A percentile compares a stretch with the other conserved stretches of the same genome.
Conservation (phyloP, 208 protist genomes). For the Acanthamoeba quina region DNA sequence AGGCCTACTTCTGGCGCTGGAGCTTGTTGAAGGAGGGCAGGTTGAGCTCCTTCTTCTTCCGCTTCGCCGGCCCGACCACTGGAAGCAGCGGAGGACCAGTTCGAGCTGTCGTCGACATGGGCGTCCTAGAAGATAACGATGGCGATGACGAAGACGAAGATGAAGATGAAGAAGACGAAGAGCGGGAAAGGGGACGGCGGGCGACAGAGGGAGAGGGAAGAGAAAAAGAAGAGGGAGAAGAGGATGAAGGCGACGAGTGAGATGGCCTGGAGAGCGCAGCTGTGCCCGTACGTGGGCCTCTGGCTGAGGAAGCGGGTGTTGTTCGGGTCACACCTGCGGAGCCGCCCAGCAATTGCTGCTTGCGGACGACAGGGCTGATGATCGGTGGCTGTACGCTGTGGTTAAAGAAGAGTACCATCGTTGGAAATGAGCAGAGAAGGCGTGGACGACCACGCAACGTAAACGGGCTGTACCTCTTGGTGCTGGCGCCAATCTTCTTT, state of each 20-base stretch:
- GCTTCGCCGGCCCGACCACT: neutral
- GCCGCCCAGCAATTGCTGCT: neutral
- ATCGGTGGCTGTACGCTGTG: neutral
- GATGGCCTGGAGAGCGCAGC: neutral
- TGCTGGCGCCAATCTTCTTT: conserved; percentile 41
- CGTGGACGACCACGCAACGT: neutral
- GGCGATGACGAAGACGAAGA: neutral
- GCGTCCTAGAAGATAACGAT: neutral
- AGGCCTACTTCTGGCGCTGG: conserved; percentile 1
- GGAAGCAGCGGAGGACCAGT: neutral
- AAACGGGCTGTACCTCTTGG: neutral
- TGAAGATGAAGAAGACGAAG: neutral
- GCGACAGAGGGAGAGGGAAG: neutral
- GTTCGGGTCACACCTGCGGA: neutral
- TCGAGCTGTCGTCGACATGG: neutral
- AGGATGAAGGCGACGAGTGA: neutral
- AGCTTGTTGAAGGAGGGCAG: conserved; percentile 27
- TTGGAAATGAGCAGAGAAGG: neutral
- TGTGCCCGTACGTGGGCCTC: neutral
- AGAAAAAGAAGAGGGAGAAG: neutral
- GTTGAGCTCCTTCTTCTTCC: neutral
- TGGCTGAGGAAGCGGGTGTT: neutral
- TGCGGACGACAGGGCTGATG: neutral
- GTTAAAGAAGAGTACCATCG: neutral
- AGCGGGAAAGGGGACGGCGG: neutral